Evolutionary conservation across 2,329 filamentous ascomycete genomes (phyloP), one percentile per base, ranked within the genome.

Genomic region (Aspergillus pseudoviridinutans): DNA sequence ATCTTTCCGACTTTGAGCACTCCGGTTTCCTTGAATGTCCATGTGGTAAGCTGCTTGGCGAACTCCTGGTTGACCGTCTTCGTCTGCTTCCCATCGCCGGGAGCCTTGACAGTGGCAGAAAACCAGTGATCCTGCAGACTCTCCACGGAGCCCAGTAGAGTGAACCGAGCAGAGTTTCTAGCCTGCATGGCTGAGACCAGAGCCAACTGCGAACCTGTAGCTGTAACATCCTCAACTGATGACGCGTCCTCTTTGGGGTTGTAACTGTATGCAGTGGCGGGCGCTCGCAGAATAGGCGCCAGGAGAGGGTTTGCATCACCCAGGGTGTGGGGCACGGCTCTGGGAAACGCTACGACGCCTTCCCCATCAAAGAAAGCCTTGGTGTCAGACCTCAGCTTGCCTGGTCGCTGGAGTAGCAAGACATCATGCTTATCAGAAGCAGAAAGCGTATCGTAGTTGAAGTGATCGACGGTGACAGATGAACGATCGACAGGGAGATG

Each of bases 21-120:
- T 66, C 94, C 94, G 55, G 88, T 84, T 80, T 99, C 94, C 78
- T 96, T 87, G 81, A 99, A 99, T 0, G 92, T 86, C 94, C 94
- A 99, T n/a, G 85, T 89, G n/a, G 89, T 87, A 56, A 99, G 75
- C 68, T 89, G 86, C 76, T 89, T 88, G 22, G 90, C 89, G 70
- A 99, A 97, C 55, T 90, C 90, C 67, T 86, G 84, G 79, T 99
- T 99, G 65, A 83, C 84, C 12, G 90, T 88, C 72, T 84, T 83
- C 47, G 82, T 78, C 60, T 82, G 78, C 70, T 85, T 86, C 56
- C 79, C 80, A 50, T 77, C 69, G 49, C 67, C 73, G 12, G 79
- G 73, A 7, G 78, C 76, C 75, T 88, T 83, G 51, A 95, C 91
- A 71, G 86, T 87, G 55, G 89, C 89, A 56, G 88, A 87, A 69